A percentile compares a stretch with the other conserved stretches of the same genome.
These are phyloP conservation scores for Pichia sp. DNA, from an alignment of 1,139 yeast species.

Conservation along the genomic window DNA sequence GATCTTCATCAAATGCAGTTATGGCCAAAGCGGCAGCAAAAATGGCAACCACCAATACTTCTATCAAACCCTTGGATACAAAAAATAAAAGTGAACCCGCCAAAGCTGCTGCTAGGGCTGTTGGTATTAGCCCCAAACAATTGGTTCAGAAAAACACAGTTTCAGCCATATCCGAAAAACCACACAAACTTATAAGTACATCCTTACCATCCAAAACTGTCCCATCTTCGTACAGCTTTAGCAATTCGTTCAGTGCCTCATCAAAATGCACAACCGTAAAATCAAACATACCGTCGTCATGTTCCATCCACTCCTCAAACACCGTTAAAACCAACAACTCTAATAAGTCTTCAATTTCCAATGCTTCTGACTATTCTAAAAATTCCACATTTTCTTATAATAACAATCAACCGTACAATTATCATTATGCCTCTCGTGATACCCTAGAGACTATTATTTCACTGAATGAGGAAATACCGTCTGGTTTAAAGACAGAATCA, in stretches of 20 bases:
- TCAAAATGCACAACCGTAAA: background rate
- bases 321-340: conserved; percentile 2
- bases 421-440: conserved; percentile 2
- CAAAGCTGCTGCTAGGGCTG: conserved; percentile 10
- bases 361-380: conserved; percentile 1
- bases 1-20: conserved; percentile 1
- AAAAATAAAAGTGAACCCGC: conserved; percentile 5
- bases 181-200: background rate
- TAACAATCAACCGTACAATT: background rate
- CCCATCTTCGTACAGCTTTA: background rate
- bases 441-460: conserved; percentile 6
- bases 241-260: background rate
- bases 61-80: background rate
- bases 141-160: no score
- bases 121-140: background rate
- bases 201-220: background rate
- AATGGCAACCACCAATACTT: conserved; percentile 2
- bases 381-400: background rate
- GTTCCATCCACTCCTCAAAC: conserved; percentile 4
- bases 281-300: conserved; percentile 2
- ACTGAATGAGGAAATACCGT: background rate
- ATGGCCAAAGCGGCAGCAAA: conserved; percentile 11
- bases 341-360: conserved; percentile 1
- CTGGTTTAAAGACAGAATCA: no score
- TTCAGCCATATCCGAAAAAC: background rate